Conservation (phyloP, 2,329 filamentous ascomycete genomes). For the Pyricularia pennisetigena region DNA sequence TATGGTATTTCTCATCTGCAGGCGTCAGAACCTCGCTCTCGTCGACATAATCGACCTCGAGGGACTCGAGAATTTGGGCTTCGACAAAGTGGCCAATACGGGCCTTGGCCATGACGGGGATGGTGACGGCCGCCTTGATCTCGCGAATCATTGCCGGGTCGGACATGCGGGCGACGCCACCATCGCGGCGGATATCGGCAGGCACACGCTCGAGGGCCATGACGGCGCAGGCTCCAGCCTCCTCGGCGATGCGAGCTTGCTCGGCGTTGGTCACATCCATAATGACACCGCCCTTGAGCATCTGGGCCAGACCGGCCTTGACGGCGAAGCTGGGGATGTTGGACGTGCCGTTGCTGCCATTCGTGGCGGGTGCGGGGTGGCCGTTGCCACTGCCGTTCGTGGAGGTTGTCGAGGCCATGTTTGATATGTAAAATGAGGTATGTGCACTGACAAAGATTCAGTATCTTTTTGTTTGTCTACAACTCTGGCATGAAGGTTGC, state of each 20-base stretch:
- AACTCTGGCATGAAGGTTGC: background rate
- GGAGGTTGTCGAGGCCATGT: conserved; percentile 15
- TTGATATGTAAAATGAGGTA: background rate
- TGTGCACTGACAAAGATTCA: background rate
- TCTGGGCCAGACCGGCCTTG: conserved; percentile 92
- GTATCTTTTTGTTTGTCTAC: background rate
- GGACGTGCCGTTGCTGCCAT: conserved; percentile 17
- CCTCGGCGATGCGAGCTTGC: conserved; percentile 93
- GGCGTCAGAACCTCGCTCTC: conserved; percentile 97
- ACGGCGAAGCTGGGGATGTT: conserved; percentile 59
- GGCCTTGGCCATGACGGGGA: conserved; percentile 98
- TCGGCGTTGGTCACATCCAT: conserved; percentile 96
- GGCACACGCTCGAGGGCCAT: conserved; percentile 98
- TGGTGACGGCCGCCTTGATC: conserved; percentile 90
- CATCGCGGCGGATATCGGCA: conserved; percentile 85
- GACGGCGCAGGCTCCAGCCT: conserved; percentile 89
- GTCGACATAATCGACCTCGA: conserved; percentile 96
- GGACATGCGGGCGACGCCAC: conserved; percentile 94
- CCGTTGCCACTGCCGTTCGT: conserved; percentile 8
- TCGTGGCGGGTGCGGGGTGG: conserved; percentile 11
- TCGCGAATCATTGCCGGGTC: conserved; percentile 91
- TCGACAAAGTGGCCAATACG: conserved; percentile 97
- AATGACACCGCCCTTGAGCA: conserved; percentile 98
- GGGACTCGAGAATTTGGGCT: conserved; percentile 93
- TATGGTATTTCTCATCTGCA: conserved; percentile 82